Percentiles rank a stretch among this genome's conserved stretches.
These are phyloP conservation scores for Funneliformis caledonium DNA, from an alignment of 371 early-diverging fungal species.

Conservation along the genomic window DNA sequence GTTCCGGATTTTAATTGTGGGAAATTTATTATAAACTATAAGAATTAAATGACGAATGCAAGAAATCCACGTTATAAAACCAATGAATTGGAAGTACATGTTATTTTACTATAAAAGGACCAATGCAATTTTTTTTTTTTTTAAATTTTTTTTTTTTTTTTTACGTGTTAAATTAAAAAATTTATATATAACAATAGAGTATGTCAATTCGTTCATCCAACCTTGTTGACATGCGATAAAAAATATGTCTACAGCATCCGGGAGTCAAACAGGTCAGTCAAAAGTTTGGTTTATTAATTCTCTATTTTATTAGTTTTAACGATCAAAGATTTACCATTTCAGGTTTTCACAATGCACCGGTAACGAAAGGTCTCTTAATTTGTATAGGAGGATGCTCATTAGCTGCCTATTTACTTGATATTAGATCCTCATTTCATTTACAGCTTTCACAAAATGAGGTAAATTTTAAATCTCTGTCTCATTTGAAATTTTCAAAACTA, in stretches of 20 bases:
- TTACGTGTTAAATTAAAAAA: not conserved
- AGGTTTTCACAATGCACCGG: constrained; percentile 39
- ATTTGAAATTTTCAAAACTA: not conserved
- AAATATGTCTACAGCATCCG: not conserved
- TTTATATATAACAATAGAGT: not conserved
- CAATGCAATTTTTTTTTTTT: not conserved
- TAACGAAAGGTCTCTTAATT: constrained; percentile 29
- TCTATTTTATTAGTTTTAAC: not conserved
- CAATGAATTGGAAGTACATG: too few species aligned
- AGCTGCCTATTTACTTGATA: constrained; percentile 8
- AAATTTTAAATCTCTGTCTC: not conserved
- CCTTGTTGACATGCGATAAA: not conserved
- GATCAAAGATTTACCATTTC: not conserved
- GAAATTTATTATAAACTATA: too few species aligned
- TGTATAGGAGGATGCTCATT: constrained; percentile 35
- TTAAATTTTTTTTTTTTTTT: not conserved
- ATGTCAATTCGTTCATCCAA: not conserved
- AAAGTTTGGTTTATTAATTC: not conserved
- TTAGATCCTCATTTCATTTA: constrained; percentile 7
- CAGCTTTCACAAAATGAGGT: constrained; percentile 31
- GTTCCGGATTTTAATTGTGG: too few species aligned
- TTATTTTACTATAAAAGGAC: not conserved
- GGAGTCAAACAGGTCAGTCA: not conserved
- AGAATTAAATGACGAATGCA: too few species aligned
- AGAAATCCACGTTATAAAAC: too few species aligned